Percentiles rank a stretch among this genome's conserved stretches.
These are phyloP conservation scores for Spatholobus suberectus DNA, from an alignment of 306 rosid genomes.

Conservation along the genomic window DNA sequence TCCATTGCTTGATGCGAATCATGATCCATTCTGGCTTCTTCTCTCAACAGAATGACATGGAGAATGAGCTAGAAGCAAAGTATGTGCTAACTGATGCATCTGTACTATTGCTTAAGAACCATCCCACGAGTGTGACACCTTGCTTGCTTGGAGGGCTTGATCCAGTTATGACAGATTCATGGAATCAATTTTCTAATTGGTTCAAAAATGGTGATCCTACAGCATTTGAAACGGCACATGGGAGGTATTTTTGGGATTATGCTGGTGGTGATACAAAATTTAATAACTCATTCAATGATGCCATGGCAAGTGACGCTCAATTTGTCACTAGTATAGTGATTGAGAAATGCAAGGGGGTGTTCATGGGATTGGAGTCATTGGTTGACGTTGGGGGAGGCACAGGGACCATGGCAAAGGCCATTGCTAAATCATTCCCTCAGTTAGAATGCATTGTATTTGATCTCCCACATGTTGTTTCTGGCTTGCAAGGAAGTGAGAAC, in stretches of 20 bases:
- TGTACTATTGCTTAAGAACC: not conserved
- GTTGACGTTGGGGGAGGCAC: constrained; percentile 51
- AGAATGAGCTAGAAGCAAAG: not conserved
- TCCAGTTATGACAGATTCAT: constrained; percentile 7
- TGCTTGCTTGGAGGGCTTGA: not conserved
- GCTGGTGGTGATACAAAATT: not conserved
- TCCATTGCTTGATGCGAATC: constrained; percentile 40
- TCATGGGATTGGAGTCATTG: constrained; percentile 32
- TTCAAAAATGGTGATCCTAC: constrained; percentile 21
- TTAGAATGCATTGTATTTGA: not conserved
- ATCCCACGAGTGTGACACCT: not conserved
- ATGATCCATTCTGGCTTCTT: constrained; percentile 32
- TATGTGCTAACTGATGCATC: constrained; percentile 26
- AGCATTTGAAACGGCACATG: not conserved
- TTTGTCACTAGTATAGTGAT: not conserved
- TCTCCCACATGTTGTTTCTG: no score
- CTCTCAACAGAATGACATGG: not conserved
- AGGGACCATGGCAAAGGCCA: constrained; percentile 29
- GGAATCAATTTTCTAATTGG: constrained; percentile 26
- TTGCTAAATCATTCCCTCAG: constrained; percentile 32
- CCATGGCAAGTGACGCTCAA: constrained; percentile 30
- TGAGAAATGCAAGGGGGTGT: constrained; percentile 24
- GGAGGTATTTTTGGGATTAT: constrained; percentile 6
- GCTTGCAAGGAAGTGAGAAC: no score
- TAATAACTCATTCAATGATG: constrained; percentile 23